Conservation (phyloP, 2,329 filamentous ascomycete genomes). For the Exophiala sideris region DNA sequence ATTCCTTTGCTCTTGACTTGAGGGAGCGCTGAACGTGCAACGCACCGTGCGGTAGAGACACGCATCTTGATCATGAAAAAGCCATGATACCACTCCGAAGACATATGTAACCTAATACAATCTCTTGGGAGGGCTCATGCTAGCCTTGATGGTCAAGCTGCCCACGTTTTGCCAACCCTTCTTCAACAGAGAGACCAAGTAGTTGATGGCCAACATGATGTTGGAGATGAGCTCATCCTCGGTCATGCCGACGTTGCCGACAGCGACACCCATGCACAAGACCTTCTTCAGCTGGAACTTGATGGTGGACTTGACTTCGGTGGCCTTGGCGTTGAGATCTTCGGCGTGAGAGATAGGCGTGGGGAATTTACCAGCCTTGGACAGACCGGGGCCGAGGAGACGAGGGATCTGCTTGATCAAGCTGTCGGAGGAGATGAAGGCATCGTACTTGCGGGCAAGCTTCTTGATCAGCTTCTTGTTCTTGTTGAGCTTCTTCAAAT, state of each 20-base stretch:
- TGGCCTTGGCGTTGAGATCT: constrained; percentile 92
- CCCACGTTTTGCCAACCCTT: constrained; percentile 99
- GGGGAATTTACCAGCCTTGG: constrained; percentile 94
- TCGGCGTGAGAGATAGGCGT: constrained; percentile 96
- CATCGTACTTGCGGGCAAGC: constrained; percentile 99
- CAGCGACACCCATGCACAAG: constrained; percentile 98
- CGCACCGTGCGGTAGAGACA: no score
- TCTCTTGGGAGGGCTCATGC: constrained; percentile 98
- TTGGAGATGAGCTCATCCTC: constrained; percentile 94
- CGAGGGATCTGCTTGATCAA: constrained; percentile 99
- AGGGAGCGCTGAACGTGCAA: background rate
- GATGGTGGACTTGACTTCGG: constrained; percentile 99
- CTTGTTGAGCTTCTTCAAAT: constrained; percentile 99
- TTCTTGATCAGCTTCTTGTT: constrained; percentile 99
- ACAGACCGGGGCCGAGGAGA: constrained; percentile 95
- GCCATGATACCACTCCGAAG: background rate
- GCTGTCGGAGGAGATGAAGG: constrained; percentile 93
- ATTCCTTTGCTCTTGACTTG: background rate
- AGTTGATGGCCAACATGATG: constrained; percentile 99
- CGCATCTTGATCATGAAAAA: background rate
- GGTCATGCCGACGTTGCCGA: constrained; percentile 97
- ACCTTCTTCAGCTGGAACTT: constrained; percentile 99
- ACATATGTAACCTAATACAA: constrained; percentile 69
- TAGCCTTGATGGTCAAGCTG: constrained; percentile 99
- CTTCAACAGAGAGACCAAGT: constrained; percentile 98